Percentiles rank a stretch among this genome's conserved stretches.
Evolutionary conservation across 345 rosid species (phyloP).

Genomic region (Populus deltoides): DNA sequence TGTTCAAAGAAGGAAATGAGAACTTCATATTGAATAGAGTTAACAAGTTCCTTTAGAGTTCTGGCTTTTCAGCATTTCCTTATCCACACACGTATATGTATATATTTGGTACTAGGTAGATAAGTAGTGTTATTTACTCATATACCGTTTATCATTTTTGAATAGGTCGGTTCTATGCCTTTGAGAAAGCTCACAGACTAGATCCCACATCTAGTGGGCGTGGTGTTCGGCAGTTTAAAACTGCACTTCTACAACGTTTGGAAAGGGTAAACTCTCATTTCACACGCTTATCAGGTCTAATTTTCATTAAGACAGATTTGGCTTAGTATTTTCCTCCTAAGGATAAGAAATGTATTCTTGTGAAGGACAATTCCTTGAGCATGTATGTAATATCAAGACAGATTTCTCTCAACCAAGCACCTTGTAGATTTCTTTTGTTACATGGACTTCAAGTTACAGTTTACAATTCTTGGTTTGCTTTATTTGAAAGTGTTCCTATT

Average conservation of each 20-base stretch:
- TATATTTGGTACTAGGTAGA: background rate
- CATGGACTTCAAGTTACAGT: background rate
- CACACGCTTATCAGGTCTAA: background rate
- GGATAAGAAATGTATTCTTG: background rate
- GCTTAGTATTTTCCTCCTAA: background rate
- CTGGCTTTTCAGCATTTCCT: background rate
- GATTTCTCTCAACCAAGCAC: background rate
- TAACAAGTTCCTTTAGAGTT: background rate
- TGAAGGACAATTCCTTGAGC: background rate
- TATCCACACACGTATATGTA: background rate
- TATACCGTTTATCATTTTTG: background rate
- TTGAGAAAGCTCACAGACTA: conserved; percentile 92
- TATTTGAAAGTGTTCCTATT: background rate
- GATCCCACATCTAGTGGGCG: conserved; percentile 98
- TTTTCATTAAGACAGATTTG: background rate
- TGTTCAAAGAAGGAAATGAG: background rate
- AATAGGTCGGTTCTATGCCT: conserved; percentile 95
- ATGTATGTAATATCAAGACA: background rate
- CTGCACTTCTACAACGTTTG: conserved; percentile 96
- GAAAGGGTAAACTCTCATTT: conserved; percentile 57
- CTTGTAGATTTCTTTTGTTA: background rate
- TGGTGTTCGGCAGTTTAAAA: conserved; percentile 99
- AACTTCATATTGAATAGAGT: background rate
- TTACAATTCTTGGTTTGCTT: background rate
- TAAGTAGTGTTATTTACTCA: background rate